Percentiles rank a stretch among this genome's conserved stretches.
Conservation (phyloP, 1,284 basidiomycete species). For the Anthracocystis panici-leucophaei region DNA sequence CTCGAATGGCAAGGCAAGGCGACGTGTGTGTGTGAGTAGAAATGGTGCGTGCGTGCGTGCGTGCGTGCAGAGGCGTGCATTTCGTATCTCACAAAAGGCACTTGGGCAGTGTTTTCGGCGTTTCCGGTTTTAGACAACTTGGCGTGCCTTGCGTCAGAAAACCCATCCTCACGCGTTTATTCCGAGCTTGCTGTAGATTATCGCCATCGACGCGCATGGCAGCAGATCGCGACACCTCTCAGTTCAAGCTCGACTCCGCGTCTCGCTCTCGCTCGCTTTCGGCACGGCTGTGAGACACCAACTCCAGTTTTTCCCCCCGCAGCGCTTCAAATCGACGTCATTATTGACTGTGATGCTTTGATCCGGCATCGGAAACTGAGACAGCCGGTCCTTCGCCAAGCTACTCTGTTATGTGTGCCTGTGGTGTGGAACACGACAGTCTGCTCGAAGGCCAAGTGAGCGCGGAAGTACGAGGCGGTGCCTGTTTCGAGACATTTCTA, state of each 20-base stretch:
- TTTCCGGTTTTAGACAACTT: conserved; percentile 1
- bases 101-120: conserved; percentile 6
- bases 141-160: conserved; percentile 14
- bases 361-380: not conserved
- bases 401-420: not conserved
- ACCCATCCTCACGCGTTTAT: conserved; percentile 5
- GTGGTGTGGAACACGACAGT: no score
- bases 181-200: not conserved
- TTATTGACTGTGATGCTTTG: not conserved
- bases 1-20: not conserved
- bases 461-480: conserved; percentile 6
- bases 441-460: not conserved
- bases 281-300: not conserved
- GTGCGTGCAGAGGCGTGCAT: conserved; percentile 12
- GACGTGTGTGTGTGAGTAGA: not conserved
- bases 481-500: conserved; percentile 7
- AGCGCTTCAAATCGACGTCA: not conserved
- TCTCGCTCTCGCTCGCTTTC: not conserved
- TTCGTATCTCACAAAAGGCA: not conserved
- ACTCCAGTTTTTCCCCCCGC: not conserved
- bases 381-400: not conserved
- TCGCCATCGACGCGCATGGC: not conserved
- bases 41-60: conserved; percentile 13
- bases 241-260: not conserved
- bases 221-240: not conserved